Percentiles rank a stretch among this genome's conserved stretches.
These are phyloP conservation scores for Oryza officinalis DNA, from an alignment of 176 grass and related monocot genomes.

Conservation along the genomic window DNA sequence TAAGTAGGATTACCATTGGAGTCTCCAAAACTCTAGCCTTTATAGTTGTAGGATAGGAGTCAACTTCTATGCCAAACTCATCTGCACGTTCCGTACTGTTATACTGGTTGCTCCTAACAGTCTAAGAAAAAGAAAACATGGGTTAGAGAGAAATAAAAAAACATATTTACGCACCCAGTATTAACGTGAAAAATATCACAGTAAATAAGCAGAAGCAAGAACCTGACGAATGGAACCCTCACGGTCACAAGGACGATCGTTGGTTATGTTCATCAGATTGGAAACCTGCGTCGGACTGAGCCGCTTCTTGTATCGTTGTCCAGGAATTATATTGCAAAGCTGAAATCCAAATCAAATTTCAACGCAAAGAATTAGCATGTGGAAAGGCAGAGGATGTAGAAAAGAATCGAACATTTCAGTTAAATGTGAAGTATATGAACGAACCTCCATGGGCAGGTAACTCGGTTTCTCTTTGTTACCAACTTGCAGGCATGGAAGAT, in stretches of 20 bases:
- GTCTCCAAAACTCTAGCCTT: slow-evolving; percentile 58
- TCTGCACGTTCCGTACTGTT: slow-evolving; percentile 44
- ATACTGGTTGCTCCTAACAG: slow-evolving; percentile 48
- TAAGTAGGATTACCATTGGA: slow-evolving; percentile 44
- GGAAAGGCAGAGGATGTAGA: not conserved
- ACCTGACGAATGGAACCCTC: slow-evolving; percentile 49
- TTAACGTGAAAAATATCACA: slow-evolving; percentile 3
- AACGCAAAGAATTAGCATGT: slow-evolving; percentile 13
- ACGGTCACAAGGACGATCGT: slow-evolving; percentile 32
- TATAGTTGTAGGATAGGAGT: slow-evolving; percentile 42
- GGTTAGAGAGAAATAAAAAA: slow-evolving; percentile 12
- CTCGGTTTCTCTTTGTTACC: slow-evolving; percentile 57
- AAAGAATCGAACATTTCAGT: not conserved
- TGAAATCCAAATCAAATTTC: slow-evolving; percentile 18
- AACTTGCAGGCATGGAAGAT: slow-evolving; percentile 69
- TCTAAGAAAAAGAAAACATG: slow-evolving; percentile 33
- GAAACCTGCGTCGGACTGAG: slow-evolving; percentile 43
- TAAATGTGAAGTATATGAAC: slow-evolving; percentile 27
- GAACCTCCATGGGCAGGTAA: slow-evolving; percentile 87
- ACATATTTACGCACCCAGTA: not conserved
- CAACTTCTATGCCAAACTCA: slow-evolving; percentile 74
- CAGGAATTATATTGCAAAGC: slow-evolving; percentile 65
- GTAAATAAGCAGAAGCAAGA: not conserved
- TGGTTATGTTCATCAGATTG: slow-evolving; percentile 37
- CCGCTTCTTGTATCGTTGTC: slow-evolving; percentile 66